A percentile compares a stretch with the other conserved stretches of the same genome.
These are phyloP conservation scores for Fusarium irregulare DNA, from an alignment of 2,329 filamentous ascomycete species.

Conservation along the genomic window DNA sequence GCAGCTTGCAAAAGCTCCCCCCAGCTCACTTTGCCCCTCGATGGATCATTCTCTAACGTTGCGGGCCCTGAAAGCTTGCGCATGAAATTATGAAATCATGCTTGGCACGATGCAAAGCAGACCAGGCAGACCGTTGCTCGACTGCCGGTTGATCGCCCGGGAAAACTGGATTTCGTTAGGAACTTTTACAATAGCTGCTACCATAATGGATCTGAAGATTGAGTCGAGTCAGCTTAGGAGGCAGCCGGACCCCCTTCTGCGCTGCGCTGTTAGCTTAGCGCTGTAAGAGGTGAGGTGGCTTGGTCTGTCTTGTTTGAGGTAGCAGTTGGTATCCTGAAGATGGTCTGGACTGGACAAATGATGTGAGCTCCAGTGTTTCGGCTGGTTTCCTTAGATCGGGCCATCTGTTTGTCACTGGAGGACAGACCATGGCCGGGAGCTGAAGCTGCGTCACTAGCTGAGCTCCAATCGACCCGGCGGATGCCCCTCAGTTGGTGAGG, in stretches of 20 bases:
- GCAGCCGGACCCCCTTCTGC: conserved; percentile 22
- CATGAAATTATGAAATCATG: conserved; percentile 48
- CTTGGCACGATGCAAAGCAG: conserved; percentile 32
- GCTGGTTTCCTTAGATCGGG: conserved; percentile 28
- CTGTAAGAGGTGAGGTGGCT: conserved; percentile 20
- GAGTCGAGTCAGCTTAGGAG: conserved; percentile 23
- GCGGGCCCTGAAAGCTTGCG: conserved; percentile 28
- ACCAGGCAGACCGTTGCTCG: conserved; percentile 14
- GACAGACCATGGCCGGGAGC: conserved; percentile 28
- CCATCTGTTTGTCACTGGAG: conserved; percentile 22
- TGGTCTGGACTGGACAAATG: conserved; percentile 15
- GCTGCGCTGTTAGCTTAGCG: conserved; percentile 31
- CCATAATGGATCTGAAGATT: conserved; percentile 3
- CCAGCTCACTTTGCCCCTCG: conserved; percentile 35
- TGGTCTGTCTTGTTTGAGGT: conserved; percentile 21
- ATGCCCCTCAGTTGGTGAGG: conserved; percentile 42
- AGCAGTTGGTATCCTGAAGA: conserved; percentile 22
- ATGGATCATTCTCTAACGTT: conserved; percentile 39
- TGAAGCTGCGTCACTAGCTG: conserved; percentile 45
- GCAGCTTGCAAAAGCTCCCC: conserved; percentile 32
- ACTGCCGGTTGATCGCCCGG: conserved; percentile 23
- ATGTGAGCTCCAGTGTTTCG: conserved; percentile 23
- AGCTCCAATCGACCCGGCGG: conserved; percentile 2
- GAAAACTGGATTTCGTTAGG: conserved; percentile 16
- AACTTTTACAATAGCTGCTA: conserved; percentile 12